These are phyloP conservation scores for Pseudisothecium myosuroides DNA, from an alignment of 225 moss, liverwort and hornwort genomes.

Conservation along the genomic window DNA sequence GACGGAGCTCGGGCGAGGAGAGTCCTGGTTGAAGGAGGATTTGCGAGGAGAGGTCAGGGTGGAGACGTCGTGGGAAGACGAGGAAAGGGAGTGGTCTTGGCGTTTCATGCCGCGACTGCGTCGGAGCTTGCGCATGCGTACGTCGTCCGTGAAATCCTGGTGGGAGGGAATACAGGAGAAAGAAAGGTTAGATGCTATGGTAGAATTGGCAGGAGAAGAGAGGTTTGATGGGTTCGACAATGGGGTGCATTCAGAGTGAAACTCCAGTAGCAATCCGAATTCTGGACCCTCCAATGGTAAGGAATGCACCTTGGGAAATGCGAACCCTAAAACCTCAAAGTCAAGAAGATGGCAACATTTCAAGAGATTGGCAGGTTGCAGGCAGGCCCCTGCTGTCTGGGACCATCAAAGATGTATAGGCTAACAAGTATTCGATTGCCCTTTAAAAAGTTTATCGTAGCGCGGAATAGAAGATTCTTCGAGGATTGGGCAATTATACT, in stretches of 20 bases:
- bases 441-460: neutral
- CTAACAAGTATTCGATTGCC: neutral
- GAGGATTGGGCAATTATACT: neutral
- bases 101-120: conserved; percentile 14
- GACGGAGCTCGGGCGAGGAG: neutral
- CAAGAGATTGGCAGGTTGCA: neutral
- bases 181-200: neutral
- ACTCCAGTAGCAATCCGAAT: neutral
- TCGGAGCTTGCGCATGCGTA: conserved; percentile 4
- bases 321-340: neutral
- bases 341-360: neutral
- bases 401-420: neutral
- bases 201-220: neutral
- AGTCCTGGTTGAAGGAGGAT: neutral
- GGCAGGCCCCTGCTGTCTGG: neutral
- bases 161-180: no score
- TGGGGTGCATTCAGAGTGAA: neutral
- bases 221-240: neutral
- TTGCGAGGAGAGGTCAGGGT: neutral
- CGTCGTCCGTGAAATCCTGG: conserved; percentile 15
- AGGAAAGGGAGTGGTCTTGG: neutral
- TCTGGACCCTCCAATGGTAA: neutral
- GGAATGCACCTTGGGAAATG: neutral
- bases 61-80: neutral
- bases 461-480: neutral